Base-by-base conservation (phyloP, 2,329 filamentous ascomycete genomes). In the Microsporum canis region DNA sequence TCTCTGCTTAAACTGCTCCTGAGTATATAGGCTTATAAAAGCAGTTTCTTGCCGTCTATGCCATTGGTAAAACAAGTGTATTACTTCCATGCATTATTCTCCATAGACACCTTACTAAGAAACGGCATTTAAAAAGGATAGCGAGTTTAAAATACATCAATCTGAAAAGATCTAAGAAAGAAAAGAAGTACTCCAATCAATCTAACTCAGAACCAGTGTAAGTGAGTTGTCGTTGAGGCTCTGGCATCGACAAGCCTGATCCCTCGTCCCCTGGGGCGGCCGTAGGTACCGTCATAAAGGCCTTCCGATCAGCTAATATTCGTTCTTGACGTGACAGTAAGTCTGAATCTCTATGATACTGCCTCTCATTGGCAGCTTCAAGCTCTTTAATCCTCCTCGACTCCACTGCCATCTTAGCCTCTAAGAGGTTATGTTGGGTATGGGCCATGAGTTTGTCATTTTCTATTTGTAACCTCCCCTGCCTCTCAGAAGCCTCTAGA, bases 291-390 rank as follows among this genome's bases (percentile, higher is more conserved):
- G 17, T 17, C 57, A 65, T 60, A 39, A 58, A 23, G 10, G 29
- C 60, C 47, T 62, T 63, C 36, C 63, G 60, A 33, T 56, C 36
- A 5, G 56, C 57, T 38, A 62, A 56, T n/a, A 63, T 23, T 31
- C 38, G 59, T 31, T 65, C 61, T 41, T 65, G 64, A n/a, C 61
- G 49, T 3, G 47, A 34, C 49, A 65, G 45, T 17, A 65, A 14
- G 5, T 65, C 64, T n/a, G 45, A 41, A 49, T 65, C 64, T 38
- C 63, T 49, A 38, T 64, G 55, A 36, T 64, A 64, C 51, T 65
- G 64, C 34, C 63, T 61, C 36, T 62, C 61, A 59, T 63, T 63
- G 27, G 60, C 63, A 10, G 58, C 43, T n/a, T 66, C 63, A 8
- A 64, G 29, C 59, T 65, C 64, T 53, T 58, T 61, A 7, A 65